Evolutionary conservation across 257 asterid genomes (phyloP), one percentile per base, ranked within the genome.

Genomic region (Linderniella brevidens): DNA sequence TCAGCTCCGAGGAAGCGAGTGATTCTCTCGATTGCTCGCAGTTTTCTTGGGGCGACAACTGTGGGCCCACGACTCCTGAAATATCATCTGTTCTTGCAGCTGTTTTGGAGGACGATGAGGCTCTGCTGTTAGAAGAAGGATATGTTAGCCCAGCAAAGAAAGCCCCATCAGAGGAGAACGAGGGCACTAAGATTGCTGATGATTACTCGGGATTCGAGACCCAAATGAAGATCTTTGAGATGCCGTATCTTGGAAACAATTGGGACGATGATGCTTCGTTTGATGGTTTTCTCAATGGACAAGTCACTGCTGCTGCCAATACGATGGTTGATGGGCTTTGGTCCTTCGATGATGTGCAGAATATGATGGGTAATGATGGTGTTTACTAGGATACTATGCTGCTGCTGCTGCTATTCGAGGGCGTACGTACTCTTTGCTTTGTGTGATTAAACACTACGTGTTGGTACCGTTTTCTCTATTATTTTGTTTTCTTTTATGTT

Each of bases 1-100:
- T 86, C 52, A 74, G 62, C 55, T 71, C 93, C 35, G 96, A 86
- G 49, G 88, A 78, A 58, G 90, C 78, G 17, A 82, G 94, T 50
- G 71, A 79, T 49, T 77, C 93, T 18, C 69, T 82, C 8, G 94
- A 75, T 41, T 79, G 92, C 72, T 73, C 87, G 4, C 90, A 79
- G 48, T 74, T 86, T 15, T 76, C 74, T 0, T 78, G 86, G 96
- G 80, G 68, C n/a, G 88, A 78, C 17, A 68, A 60, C 52, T 60
- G 81, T 62, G 55, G 3, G 32, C 4, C 71, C 1, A 77, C 51
- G 56, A 73, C 83, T 50, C 92, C 92, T 0, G 97, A 86, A 55
- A 80, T 82, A 19, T 72, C 94, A 1, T 79, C 94, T 40, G 69
- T 78, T 48, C 67, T 76, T 46, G 66, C 92, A 0, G 67, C 79